Evolutionary conservation across 345 rosid species (phyloP).

Genomic region (Lepidium africanum): DNA sequence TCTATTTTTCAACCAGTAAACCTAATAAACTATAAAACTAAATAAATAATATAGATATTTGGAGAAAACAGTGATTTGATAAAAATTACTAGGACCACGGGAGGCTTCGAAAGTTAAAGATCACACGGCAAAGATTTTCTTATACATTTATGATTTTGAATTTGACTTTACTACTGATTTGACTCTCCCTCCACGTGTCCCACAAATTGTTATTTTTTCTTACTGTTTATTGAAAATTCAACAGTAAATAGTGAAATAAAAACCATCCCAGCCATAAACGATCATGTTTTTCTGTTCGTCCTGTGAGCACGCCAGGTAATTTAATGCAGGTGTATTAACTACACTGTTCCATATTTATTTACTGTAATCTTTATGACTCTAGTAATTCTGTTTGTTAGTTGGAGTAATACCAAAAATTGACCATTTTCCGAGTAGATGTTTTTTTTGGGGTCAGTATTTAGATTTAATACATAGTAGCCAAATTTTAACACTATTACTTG

Average conservation of each 20-base stretch:
- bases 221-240: too few species aligned
- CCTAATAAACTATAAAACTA: not conserved
- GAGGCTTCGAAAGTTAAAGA: constrained; percentile 7
- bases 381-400: too few species aligned
- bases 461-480: too few species aligned
- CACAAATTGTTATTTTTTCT: too few species aligned
- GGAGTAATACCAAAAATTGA: too few species aligned
- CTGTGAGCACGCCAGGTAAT: constrained; percentile 21
- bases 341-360: not conserved
- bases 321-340: constrained; percentile 9
- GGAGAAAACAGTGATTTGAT: not conserved
- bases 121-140: constrained; percentile 34
- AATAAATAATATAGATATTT: not conserved
- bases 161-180: constrained; percentile 25
- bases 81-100: constrained; percentile 10
- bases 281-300: constrained; percentile 1
- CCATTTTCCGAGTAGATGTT: too few species aligned
- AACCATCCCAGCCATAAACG: constrained; percentile 5
- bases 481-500: too few species aligned
- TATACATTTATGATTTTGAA: constrained; percentile 26
- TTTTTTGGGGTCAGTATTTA: too few species aligned
- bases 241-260: not conserved
- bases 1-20: not conserved
- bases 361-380: not conserved
- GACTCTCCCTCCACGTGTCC: constrained; percentile 11